These are phyloP conservation scores for Clavaria fumosa DNA, from an alignment of 768 basidiomycete species.

Conservation along the genomic window DNA sequence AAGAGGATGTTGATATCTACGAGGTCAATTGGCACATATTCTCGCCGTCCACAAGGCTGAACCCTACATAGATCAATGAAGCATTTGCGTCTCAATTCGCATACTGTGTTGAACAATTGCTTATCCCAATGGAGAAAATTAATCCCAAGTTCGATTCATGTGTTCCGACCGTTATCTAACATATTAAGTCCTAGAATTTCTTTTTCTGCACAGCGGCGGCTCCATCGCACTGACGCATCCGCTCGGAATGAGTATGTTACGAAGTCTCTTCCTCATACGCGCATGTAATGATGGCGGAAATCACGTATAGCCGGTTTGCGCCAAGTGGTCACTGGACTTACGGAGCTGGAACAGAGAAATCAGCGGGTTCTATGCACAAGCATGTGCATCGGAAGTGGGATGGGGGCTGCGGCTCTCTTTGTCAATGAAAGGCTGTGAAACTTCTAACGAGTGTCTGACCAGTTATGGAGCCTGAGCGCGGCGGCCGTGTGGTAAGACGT, in stretches of 20 bases:
- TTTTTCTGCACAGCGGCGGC: conserved; percentile 84
- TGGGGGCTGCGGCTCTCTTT: conserved; percentile 78
- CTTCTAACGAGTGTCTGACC: too few species aligned
- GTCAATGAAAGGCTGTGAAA: conserved; percentile 14
- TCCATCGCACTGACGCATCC: conserved; percentile 82
- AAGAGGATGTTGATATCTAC: conserved; percentile 62
- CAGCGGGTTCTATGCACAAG: conserved; percentile 57
- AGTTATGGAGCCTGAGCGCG: too few species aligned
- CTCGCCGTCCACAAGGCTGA: background rate
- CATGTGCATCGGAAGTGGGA: conserved; percentile 86
- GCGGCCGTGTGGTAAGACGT: too few species aligned
- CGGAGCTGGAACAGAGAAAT: conserved; percentile 46
- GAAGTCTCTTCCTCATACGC: background rate
- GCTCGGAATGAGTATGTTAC: conserved; percentile 39
- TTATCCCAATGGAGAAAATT: conserved; percentile 20
- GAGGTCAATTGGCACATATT: conserved; percentile 32
- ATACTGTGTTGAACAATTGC: conserved; percentile 53
- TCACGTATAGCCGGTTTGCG: conserved; percentile 65
- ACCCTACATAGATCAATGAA: conserved; percentile 58
- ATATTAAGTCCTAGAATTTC: too few species aligned
- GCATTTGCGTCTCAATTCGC: conserved; percentile 79
- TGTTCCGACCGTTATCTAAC: background rate
- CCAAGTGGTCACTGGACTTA: conserved; percentile 73
- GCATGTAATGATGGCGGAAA: background rate
- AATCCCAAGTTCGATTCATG: background rate